Evolutionary conservation across 768 basidiomycete species (phyloP).

Genomic region (Tricholoma sp.): DNA sequence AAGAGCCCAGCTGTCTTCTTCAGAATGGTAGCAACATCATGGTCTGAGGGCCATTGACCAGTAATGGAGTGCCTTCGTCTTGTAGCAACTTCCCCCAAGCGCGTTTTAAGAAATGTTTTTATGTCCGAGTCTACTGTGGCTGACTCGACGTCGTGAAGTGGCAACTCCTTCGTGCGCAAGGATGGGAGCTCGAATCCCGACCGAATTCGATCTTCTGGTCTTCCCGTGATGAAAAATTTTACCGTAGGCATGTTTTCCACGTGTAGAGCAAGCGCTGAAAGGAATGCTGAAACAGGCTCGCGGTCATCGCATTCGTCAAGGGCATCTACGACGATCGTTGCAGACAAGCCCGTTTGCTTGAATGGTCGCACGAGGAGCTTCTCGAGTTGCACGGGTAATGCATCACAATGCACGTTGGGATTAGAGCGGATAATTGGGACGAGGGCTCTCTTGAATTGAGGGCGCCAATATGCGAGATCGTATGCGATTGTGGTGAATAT

Average conservation of each 20-base stretch:
- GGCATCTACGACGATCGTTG: background rate
- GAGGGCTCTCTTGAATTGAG: background rate
- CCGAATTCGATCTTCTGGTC: background rate
- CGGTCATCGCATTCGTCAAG: background rate
- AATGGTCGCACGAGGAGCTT: background rate
- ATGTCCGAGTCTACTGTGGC: background rate
- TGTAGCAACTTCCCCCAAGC: background rate
- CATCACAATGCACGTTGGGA: background rate
- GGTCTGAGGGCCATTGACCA: background rate
- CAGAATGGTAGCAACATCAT: background rate
- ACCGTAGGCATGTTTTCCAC: background rate
- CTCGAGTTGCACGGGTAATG: background rate
- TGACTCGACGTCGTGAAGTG: background rate
- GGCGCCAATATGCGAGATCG: background rate
- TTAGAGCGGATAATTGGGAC: background rate
- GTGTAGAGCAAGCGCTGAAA: background rate
- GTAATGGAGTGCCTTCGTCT: background rate
- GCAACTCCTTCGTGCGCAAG: background rate
- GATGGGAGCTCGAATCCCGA: background rate
- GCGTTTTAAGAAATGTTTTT: background rate
- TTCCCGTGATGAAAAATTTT: background rate
- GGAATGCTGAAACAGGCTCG: background rate
- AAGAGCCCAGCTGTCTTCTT: background rate
- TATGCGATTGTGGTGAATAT: background rate
- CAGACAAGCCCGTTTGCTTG: no score